These are phyloP conservation scores for Fusarium guadeloupense DNA, from an alignment of 2,329 filamentous ascomycete species.

Conservation along the genomic window DNA sequence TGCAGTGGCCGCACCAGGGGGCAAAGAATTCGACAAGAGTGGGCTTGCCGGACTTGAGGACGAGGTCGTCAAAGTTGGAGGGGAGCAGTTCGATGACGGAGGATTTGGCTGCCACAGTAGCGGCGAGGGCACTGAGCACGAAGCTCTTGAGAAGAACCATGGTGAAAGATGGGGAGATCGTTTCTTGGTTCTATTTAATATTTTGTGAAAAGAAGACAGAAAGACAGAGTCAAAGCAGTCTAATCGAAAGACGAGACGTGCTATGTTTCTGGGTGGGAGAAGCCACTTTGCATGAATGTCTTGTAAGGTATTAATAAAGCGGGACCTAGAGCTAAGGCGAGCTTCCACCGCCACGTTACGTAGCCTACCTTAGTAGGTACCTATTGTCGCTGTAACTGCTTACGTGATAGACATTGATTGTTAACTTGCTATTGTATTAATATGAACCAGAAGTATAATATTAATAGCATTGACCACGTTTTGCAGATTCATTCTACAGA, in stretches of 20 bases:
- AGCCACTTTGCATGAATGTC: constrained; percentile 45
- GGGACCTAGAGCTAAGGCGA: constrained; percentile 35
- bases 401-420: neutral
- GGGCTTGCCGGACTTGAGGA: constrained; percentile 91
- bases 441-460: constrained; percentile 9
- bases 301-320: constrained; percentile 33
- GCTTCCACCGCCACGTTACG: constrained; percentile 23
- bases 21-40: constrained; percentile 98
- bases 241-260: constrained; percentile 9
- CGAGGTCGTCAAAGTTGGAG: constrained; percentile 89
- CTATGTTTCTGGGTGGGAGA: constrained; percentile 34
- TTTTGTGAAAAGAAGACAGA: neutral
- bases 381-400: neutral
- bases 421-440: constrained; percentile 21
- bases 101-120: constrained; percentile 72
- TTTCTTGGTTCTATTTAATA: neutral
- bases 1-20: constrained; percentile 99
- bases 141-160: constrained; percentile 71
- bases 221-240: constrained; percentile 15
- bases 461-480: no score
- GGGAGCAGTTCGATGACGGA: constrained; percentile 91
- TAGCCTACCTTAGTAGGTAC: no score
- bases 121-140: constrained; percentile 64
- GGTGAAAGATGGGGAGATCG: constrained; percentile 33
- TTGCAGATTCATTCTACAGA: no score